Conservation (phyloP, 345 rosid genomes). For the Eucalyptus curtisii region DNA sequence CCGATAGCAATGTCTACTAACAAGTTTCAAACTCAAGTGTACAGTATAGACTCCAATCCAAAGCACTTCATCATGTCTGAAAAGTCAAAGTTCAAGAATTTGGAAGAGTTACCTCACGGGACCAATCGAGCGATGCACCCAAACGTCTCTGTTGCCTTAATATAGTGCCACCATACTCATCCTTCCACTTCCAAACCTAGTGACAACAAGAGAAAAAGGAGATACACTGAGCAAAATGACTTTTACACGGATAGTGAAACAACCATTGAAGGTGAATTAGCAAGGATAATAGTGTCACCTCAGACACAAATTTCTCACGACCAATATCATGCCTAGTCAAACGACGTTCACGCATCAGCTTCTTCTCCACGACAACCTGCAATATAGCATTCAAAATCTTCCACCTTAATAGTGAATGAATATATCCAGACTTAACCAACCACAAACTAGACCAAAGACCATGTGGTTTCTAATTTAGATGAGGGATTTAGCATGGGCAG, state of each 20-base stretch:
- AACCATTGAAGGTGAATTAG: not conserved
- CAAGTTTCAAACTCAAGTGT: not conserved
- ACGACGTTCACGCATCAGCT: slow-evolving; percentile 62
- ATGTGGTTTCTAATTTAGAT: not conserved
- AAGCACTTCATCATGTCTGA: not conserved
- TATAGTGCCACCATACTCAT: slow-evolving; percentile 69
- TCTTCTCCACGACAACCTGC: slow-evolving; percentile 93
- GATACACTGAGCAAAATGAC: not conserved
- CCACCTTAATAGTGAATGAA: not conserved
- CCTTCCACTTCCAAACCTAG: slow-evolving; percentile 96
- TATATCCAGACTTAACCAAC: not conserved
- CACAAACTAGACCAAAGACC: not conserved
- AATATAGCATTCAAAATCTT: not conserved
- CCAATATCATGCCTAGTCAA: slow-evolving; percentile 88
- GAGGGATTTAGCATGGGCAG: not conserved
- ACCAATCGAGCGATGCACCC: slow-evolving; percentile 98
- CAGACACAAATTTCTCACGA: slow-evolving; percentile 66
- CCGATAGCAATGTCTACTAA: not conserved
- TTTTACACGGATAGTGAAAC: not conserved
- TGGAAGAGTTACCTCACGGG: slow-evolving; percentile 66
- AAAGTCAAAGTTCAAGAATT: not conserved
- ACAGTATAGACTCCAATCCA: not conserved
- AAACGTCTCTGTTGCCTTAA: slow-evolving; percentile 54
- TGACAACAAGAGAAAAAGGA: not conserved
- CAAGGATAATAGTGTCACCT: slow-evolving; percentile 31